Conservation (phyloP, 75 land plant genomes). For the Larix kaempferi region DNA sequence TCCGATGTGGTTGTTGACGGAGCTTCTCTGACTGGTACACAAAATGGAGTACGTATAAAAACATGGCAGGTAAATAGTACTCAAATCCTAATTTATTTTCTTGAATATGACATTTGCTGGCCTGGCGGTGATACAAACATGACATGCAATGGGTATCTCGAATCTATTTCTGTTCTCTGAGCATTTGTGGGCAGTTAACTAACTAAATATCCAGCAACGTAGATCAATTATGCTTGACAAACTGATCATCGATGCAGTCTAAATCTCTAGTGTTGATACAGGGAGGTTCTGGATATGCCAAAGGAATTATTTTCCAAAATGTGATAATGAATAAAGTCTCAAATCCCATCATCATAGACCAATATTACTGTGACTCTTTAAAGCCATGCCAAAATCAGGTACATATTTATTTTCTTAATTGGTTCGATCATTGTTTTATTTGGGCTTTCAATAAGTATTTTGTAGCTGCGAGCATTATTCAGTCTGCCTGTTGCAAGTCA, state of each 20-base stretch:
- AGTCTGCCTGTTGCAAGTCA: too few species aligned
- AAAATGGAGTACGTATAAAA: conserved; percentile 83
- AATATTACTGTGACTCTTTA: conserved; percentile 24
- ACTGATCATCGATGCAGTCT: neutral
- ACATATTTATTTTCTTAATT: neutral
- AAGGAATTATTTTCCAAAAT: conserved; percentile 13
- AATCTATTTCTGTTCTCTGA: too few species aligned
- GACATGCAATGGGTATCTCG: too few species aligned
- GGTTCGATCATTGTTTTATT: too few species aligned
- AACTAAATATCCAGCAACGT: too few species aligned
- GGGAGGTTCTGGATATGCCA: conserved; percentile 30
- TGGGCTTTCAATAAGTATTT: too few species aligned
- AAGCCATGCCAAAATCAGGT: neutral
- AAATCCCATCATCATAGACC: conserved; percentile 29
- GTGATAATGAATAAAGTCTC: conserved; percentile 13
- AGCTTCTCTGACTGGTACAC: conserved; percentile 45
- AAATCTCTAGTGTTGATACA: neutral
- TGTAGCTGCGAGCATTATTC: too few species aligned
- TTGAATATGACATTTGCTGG: too few species aligned
- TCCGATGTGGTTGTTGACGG: conserved; percentile 48
- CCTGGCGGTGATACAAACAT: too few species aligned
- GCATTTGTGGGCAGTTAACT: too few species aligned
- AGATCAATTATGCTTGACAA: neutral
- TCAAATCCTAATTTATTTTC: neutral
- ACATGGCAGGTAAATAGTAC: conserved; percentile 69